phyloP scores from a whole-genome alignment of 1,284 basidiomycete species.

The Papiliotrema nemorosa region DNA sequence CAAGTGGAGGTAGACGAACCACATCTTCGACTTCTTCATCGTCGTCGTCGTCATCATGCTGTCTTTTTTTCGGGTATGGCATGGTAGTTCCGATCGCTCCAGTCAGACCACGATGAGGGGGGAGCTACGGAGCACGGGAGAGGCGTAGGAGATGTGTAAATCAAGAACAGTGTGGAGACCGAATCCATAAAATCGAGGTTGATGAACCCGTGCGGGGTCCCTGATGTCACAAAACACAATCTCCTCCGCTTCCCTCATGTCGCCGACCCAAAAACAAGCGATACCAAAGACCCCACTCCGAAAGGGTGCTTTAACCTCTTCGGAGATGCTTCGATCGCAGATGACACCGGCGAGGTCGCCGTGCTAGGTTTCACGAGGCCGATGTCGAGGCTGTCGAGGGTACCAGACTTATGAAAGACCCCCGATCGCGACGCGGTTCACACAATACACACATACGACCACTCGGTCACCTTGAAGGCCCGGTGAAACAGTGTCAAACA shows the following conservation, averaged over 20 bases:
- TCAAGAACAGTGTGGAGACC: neutral
- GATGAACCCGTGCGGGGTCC: neutral
- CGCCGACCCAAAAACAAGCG: too few relatives aligned
- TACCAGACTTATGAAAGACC: too few relatives aligned
- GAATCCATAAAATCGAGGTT: neutral
- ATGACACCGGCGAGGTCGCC: too few relatives aligned
- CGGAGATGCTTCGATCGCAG: too few relatives aligned
- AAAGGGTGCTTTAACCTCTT: neutral
- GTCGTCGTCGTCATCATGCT: neutral
- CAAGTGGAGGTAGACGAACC: neutral
- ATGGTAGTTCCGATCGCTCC: neutral
- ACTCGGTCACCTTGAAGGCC: too few relatives aligned
- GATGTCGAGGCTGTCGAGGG: too few relatives aligned
- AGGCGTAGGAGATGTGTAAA: neutral
- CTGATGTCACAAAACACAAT: neutral
- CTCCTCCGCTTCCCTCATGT: too few relatives aligned
- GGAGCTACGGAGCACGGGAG: neutral
- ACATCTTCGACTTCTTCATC: neutral
- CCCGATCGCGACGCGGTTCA: too few relatives aligned
- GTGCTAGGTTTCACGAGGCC: too few relatives aligned
- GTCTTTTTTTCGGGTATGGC: neutral
- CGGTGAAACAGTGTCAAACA: too few relatives aligned
- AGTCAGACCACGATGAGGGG: neutral
- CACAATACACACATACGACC: too few relatives aligned
- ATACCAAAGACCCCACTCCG: neutral